Base-by-base conservation (phyloP, 257 asterid species). In the Solanum okadae region DNA sequence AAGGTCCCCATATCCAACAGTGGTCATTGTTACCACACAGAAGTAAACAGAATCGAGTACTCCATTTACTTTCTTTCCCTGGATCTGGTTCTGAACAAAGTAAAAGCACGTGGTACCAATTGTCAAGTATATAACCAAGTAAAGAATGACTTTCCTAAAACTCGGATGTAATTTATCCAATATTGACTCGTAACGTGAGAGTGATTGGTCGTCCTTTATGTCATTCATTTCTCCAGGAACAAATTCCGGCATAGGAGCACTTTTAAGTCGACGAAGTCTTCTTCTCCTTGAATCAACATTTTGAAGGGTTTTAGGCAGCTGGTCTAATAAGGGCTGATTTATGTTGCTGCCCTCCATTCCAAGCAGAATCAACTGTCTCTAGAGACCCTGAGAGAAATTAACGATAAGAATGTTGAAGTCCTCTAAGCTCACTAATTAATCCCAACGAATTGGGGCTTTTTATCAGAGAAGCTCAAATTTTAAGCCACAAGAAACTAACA, bases 11-110 rank as follows among this genome's bases (percentile, higher is more conserved):
- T 97, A 97, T 87, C 99, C 99, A 42, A 97, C 96, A 33, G 98
- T 97, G 29, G 99, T 97, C 98, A 97, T 97, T 18, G 99, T 97
- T 78, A 97, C 99, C 34, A 97, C 94, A 92, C 98, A 95, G 76
- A 97, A 97, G 93, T 97, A 97, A 82, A 95, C 90, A 9, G 98
- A 94, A 91, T 97, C 99, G 16, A 97, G 98, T 85, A 95, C 87
- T 15, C 94, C 94, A 25, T 92, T 87, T 4, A 91, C 89, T 92
- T 94, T 95, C 67, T 90, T 92, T 10, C 99, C 99, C 52, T 82
- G 78, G 89, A 97, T 93, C 83, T 93, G 93, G 86, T 93, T 84
- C 87, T 87, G 77, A 77, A 92, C 96, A 27, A 95, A 23, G 93
- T 93, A 93, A 91, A 97, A 97, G 90, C 98, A 93, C 44, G 88